These are phyloP conservation scores for Melanogaster broomeanus DNA, from an alignment of 768 basidiomycete species.

Conservation along the genomic window DNA sequence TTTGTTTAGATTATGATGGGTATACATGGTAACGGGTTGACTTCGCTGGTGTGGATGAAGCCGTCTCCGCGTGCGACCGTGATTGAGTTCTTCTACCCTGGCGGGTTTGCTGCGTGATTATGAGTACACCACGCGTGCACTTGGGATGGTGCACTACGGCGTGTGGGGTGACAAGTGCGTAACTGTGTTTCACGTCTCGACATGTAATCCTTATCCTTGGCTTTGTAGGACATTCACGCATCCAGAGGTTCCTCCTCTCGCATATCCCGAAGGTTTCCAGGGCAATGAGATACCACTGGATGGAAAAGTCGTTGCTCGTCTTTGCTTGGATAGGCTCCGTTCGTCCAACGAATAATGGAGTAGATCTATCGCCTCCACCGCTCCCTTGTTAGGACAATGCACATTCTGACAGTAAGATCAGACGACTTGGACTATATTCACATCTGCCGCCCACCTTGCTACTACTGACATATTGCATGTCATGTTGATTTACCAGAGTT, in stretches of 20 bases:
- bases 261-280: conserved; percentile 88
- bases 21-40: conserved; percentile 91
- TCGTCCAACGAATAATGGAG: neutral
- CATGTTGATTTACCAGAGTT: too few species aligned
- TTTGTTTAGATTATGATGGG: conserved; percentile 85
- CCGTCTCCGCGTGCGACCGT: conserved; percentile 81
- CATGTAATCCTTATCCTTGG: neutral
- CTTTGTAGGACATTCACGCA: conserved; percentile 65
- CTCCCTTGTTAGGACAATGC: too few species aligned
- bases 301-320: conserved; percentile 61
- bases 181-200: neutral
- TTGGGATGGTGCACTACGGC: conserved; percentile 83
- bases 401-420: too few species aligned
- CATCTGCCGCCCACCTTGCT: too few species aligned
- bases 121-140: conserved; percentile 74
- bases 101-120: conserved; percentile 88
- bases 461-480: too few species aligned
- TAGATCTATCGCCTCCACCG: neutral
- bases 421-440: too few species aligned
- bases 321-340: conserved; percentile 56
- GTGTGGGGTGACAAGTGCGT: conserved; percentile 78
- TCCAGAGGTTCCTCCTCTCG: conserved; percentile 65
- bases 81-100: conserved; percentile 88
- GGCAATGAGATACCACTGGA: conserved; percentile 86
- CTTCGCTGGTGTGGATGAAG: conserved; percentile 91